Evolutionary conservation across 2,329 filamentous ascomycete genomes (phyloP).

Genomic region (Xylariaceae sp.): DNA sequence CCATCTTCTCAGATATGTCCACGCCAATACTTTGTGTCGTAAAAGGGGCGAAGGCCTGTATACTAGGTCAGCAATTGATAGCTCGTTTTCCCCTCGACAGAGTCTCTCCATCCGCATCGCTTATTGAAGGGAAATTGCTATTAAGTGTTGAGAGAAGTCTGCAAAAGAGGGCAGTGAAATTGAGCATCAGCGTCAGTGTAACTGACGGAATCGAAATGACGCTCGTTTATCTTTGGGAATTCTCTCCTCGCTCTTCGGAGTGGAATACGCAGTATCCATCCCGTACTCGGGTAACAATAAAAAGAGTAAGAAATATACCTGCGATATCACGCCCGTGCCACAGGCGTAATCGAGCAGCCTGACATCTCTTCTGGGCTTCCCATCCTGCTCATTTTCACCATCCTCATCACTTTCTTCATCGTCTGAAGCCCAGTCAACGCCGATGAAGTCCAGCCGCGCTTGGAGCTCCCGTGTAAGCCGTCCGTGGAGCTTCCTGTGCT

Average conservation of each 20-base stretch:
- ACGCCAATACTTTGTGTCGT: conserved; percentile 62
- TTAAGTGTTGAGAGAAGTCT: not conserved
- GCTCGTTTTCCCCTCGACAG: not conserved
- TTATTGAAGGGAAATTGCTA: not conserved
- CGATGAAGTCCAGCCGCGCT: conserved; percentile 56
- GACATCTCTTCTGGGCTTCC: conserved; percentile 35
- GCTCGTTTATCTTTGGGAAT: no score
- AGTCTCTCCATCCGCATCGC: not conserved
- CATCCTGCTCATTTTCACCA: conserved; percentile 19
- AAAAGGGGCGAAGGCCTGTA: conserved; percentile 56
- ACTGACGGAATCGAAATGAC: no score
- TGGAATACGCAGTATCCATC: no score
- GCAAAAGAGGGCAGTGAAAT: not conserved
- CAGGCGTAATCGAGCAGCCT: conserved; percentile 72
- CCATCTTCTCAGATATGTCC: conserved; percentile 69
- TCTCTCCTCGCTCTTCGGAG: no score
- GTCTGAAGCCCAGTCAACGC: conserved; percentile 49
- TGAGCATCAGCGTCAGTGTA: not conserved
- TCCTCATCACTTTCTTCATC: conserved; percentile 34
- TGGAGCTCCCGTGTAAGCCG: conserved; percentile 54
- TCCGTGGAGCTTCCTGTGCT: conserved; percentile 50
- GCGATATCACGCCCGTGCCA: conserved; percentile 63
- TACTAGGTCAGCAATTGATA: not conserved
- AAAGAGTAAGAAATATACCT: conserved; percentile 43
- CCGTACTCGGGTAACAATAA: no score